Conservation (phyloP, 1,284 basidiomycete species). For the Ceratorhiza oryzae-sativae region DNA sequence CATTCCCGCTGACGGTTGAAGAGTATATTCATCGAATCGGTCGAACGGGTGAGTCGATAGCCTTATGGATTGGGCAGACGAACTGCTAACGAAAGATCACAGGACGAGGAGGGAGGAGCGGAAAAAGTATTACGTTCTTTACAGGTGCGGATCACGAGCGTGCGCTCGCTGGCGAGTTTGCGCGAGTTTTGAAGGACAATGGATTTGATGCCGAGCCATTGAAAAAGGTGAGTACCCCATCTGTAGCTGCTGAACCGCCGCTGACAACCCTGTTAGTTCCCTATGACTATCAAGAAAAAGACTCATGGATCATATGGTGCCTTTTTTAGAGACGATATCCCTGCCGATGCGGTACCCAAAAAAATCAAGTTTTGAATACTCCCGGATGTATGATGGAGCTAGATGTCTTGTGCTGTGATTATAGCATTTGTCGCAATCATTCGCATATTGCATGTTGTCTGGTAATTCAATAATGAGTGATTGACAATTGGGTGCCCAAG, state of each 20-base stretch:
- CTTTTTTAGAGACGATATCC: conserved; percentile 83
- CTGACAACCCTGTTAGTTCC: conserved; percentile 60
- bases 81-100: conserved; percentile 37
- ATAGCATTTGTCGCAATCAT: not conserved
- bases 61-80: too few relatives aligned
- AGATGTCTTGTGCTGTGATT: not conserved
- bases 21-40: conserved; percentile 98
- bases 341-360: conserved; percentile 77
- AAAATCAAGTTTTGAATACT: conserved; percentile 79
- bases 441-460: not conserved
- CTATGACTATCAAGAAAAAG: conserved; percentile 97
- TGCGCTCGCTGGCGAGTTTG: conserved; percentile 92
- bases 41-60: conserved; percentile 79
- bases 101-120: conserved; percentile 91
- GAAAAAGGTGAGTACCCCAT: conserved; percentile 56
- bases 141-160: conserved; percentile 87
- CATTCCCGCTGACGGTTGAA: conserved; percentile 95
- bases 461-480: not conserved
- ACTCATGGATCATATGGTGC: conserved; percentile 84
- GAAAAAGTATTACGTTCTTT: conserved; percentile 97
- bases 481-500: not conserved
- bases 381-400: not conserved
- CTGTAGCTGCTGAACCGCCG: not conserved
- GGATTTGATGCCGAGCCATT: conserved; percentile 80
- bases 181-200: conserved; percentile 88